phyloP scores from a whole-genome alignment of 2,329 filamentous ascomycete species.

The Pseudogymnoascus sp. region DNA sequence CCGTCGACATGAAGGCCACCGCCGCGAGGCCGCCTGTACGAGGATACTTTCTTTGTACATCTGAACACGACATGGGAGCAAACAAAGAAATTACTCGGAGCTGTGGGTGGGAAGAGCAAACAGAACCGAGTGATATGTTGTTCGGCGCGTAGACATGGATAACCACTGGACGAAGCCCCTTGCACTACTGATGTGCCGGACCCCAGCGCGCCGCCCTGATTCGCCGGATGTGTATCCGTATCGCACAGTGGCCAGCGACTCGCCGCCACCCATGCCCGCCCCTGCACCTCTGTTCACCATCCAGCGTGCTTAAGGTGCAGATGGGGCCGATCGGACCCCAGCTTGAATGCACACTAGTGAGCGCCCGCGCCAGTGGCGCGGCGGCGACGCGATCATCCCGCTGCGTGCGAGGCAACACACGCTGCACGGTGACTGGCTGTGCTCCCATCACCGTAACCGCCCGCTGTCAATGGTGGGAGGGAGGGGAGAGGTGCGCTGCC shows the following conservation, averaged over 20 bases:
- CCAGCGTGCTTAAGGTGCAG: conserved; percentile 3
- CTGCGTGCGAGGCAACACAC: neutral
- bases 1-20: neutral
- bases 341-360: neutral
- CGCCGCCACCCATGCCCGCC: neutral
- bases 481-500: neutral
- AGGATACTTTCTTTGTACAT: neutral
- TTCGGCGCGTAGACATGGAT: conserved; percentile 1
- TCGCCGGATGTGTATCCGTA: neutral
- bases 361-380: neutral
- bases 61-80: neutral
- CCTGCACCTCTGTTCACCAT: conserved; percentile 4
- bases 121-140: neutral
- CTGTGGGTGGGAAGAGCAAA: neutral
- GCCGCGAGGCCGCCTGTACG: neutral
- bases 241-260: neutral
- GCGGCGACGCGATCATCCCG: conserved; percentile 4
- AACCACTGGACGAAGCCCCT: conserved; percentile 2
- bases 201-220: conserved; percentile 1
- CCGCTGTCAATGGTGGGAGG: conserved; percentile 7
- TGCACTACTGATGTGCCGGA: conserved; percentile 4
- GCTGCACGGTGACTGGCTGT: neutral
- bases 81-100: neutral
- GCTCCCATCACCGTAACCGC: neutral
- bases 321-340: neutral